Evolutionary conservation across 768 basidiomycete species (phyloP).

Genomic region (Amanita jacksonii): DNA sequence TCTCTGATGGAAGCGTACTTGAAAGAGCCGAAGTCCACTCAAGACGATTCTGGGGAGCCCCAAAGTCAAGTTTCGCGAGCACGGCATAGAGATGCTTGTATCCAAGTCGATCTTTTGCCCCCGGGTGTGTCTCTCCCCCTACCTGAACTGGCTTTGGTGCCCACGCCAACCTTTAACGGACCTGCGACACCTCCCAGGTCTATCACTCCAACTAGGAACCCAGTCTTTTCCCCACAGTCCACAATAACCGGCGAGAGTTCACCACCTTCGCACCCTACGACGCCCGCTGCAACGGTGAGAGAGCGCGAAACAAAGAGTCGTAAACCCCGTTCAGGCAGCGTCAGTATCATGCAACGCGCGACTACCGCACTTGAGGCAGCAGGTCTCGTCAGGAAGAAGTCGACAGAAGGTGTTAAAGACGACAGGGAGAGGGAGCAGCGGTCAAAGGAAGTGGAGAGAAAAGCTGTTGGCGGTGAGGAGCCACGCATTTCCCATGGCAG

Average conservation of each 20-base stretch:
- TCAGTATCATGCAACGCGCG: slow-evolving; percentile 93
- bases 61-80: too few species aligned
- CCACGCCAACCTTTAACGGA: slow-evolving; percentile 57
- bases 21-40: neutral
- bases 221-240: slow-evolving; percentile 49
- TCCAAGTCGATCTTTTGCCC: slow-evolving; percentile 35
- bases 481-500: slow-evolving; percentile 58
- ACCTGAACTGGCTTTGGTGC: slow-evolving; percentile 65
- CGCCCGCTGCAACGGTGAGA: slow-evolving; percentile 53
- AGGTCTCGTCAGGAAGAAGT: slow-evolving; percentile 77
- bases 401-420: slow-evolving; percentile 60
- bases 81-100: slow-evolving; percentile 23
- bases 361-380: slow-evolving; percentile 86
- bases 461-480: slow-evolving; percentile 39
- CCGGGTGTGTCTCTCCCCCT: slow-evolving; percentile 27
- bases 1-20: slow-evolving; percentile 5
- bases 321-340: slow-evolving; percentile 77
- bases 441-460: slow-evolving; percentile 35
- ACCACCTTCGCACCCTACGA: slow-evolving; percentile 56
- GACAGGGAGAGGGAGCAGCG: slow-evolving; percentile 43
- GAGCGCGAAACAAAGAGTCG: slow-evolving; percentile 37
- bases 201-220: slow-evolving; percentile 34
- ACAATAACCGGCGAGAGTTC: slow-evolving; percentile 39
- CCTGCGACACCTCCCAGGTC: slow-evolving; percentile 47
- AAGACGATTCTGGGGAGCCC: neutral